Conservation (phyloP, 2,329 filamentous ascomycete genomes). For the Fusarium mundagurra region DNA sequence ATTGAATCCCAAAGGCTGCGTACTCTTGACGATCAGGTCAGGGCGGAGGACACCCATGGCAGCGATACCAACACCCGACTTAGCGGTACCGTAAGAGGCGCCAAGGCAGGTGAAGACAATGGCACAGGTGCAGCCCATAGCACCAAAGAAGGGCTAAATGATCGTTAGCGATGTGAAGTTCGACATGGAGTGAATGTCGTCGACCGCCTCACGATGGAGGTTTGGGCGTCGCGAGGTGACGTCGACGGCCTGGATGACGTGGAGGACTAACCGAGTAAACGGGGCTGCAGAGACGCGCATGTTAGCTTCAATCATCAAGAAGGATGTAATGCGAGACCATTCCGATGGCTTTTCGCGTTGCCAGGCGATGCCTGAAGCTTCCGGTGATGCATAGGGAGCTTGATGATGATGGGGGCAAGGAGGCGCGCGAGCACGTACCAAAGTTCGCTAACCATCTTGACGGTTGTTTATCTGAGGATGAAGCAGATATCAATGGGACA, state of each 20-base stretch:
- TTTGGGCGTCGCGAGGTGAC: constrained; percentile 40
- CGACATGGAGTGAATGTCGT: constrained; percentile 25
- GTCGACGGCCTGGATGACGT: constrained; percentile 44
- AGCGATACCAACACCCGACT: constrained; percentile 98
- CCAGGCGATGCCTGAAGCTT: constrained; percentile 44
- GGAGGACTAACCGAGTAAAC: constrained; percentile 93
- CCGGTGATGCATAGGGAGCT: constrained; percentile 45
- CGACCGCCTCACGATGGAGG: constrained; percentile 31
- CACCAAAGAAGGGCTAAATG: constrained; percentile 87
- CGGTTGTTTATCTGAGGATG: constrained; percentile 45
- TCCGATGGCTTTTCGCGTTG: constrained; percentile 13
- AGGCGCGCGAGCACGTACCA: constrained; percentile 71
- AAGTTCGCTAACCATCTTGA: constrained; percentile 80
- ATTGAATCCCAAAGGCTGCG: constrained; percentile 48
- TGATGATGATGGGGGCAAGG: constrained; percentile 44
- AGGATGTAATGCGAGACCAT: background rate
- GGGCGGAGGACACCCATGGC: constrained; percentile 98
- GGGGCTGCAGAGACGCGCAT: constrained; percentile 69
- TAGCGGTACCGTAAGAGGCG: constrained; percentile 97
- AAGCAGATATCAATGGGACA: constrained; percentile 23
- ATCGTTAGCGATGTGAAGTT: constrained; percentile 47
- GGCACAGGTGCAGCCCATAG: constrained; percentile 96
- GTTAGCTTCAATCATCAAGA: constrained; percentile 55
- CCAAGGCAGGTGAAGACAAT: constrained; percentile 98
- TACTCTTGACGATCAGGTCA: constrained; percentile 99